Conservation (phyloP, 345 rosid species). For the Brassica cretica region DNA sequence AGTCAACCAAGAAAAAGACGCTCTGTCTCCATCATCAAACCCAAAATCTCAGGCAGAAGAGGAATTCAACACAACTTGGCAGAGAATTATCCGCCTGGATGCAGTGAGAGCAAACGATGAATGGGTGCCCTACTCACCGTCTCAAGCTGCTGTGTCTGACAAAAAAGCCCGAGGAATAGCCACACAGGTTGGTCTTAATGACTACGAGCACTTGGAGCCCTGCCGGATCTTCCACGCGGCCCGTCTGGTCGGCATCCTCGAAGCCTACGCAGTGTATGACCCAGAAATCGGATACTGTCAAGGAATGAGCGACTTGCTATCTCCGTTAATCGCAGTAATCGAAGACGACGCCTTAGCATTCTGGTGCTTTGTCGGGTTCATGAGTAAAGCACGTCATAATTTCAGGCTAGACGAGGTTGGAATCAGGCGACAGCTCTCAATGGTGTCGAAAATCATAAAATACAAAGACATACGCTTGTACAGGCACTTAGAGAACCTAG, state of each 20-base stretch:
- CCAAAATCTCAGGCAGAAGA: slow-evolving; percentile 50
- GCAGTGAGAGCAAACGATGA: slow-evolving; percentile 87
- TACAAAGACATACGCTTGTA: slow-evolving; percentile 76
- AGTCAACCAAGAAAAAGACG: slow-evolving; percentile 39
- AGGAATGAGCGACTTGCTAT: slow-evolving; percentile 95
- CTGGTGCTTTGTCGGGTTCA: slow-evolving; percentile 92
- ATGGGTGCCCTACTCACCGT: slow-evolving; percentile 68
- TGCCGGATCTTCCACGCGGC: slow-evolving; percentile 83
- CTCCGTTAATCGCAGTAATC: slow-evolving; percentile 72
- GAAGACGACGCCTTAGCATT: slow-evolving; percentile 82
- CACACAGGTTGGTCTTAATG: slow-evolving; percentile 65
- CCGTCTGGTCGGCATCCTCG: slow-evolving; percentile 80
- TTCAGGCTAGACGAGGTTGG: slow-evolving; percentile 95
- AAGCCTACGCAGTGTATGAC: slow-evolving; percentile 87
- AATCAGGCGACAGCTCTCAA: slow-evolving; percentile 73
- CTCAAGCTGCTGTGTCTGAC: slow-evolving; percentile 68
- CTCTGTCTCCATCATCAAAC: slow-evolving; percentile 35
- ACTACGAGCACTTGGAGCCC: slow-evolving; percentile 81
- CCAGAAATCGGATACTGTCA: slow-evolving; percentile 88
- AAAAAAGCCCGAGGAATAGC: slow-evolving; percentile 59
- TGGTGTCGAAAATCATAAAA: slow-evolving; percentile 83
- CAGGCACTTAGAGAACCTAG: slow-evolving; percentile 85
- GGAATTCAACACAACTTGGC: slow-evolving; percentile 79
- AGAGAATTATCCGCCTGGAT: slow-evolving; percentile 87
- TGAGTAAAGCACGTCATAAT: slow-evolving; percentile 91